Conservation (phyloP, 192 early-diverging fungal species). For the Podila verticillata region DNA sequence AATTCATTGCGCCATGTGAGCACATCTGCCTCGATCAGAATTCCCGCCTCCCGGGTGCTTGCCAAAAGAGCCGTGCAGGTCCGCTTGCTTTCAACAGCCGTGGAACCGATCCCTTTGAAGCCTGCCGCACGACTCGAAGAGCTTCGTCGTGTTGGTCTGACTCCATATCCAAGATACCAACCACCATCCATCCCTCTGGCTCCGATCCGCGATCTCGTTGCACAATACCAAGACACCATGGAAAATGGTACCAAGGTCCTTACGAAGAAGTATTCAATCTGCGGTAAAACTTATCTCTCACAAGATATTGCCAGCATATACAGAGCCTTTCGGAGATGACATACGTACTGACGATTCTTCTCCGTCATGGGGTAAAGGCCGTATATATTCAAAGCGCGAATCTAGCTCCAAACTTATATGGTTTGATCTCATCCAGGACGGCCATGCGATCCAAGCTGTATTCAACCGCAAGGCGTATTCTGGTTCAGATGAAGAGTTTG, state of each 20-base stretch:
- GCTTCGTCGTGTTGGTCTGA: slow-evolving; percentile 13
- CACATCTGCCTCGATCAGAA: no score
- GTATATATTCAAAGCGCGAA: slow-evolving; percentile 73
- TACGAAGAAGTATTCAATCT: slow-evolving; percentile 19
- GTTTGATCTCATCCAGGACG: slow-evolving; percentile 72
- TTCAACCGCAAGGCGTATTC: slow-evolving; percentile 58
- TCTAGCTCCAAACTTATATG: slow-evolving; percentile 80
- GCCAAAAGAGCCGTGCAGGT: not conserved
- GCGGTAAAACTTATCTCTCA: slow-evolving; percentile 8
- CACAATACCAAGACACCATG: slow-evolving; percentile 15
- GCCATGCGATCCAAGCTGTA: slow-evolving; percentile 71
- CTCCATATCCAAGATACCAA: slow-evolving; percentile 40
- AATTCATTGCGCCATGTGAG: no score
- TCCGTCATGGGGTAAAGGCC: slow-evolving; percentile 52
- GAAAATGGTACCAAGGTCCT: slow-evolving; percentile 29
- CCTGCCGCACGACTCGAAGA: slow-evolving; percentile 33
- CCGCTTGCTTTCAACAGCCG: not conserved
- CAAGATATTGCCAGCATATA: not conserved
- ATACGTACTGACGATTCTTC: not conserved
- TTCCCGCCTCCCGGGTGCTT: no score
- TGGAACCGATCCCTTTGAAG: not conserved
- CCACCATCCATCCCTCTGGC: slow-evolving; percentile 8
- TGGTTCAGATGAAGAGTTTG: slow-evolving; percentile 56
- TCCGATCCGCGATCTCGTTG: slow-evolving; percentile 17
- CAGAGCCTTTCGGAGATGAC: not conserved